Evolutionary conservation across 495 filamentous ascomycete genomes (phyloP).

Genomic region (Neurospora sp.): DNA sequence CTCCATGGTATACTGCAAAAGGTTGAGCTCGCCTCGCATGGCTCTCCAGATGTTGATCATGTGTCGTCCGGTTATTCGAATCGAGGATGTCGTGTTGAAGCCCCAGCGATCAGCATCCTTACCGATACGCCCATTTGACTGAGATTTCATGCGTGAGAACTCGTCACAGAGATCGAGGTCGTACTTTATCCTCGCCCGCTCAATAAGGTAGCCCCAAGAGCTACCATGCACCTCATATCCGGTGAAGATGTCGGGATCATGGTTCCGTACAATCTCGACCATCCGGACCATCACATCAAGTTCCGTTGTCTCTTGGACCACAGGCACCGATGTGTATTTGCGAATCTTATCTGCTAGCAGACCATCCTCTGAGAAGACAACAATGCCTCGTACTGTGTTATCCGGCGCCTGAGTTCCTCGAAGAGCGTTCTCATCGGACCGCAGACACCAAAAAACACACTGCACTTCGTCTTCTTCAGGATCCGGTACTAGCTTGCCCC

Average conservation of each 20-base stretch:
- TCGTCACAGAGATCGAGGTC: conserved; percentile 87
- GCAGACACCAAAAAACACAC: conserved; percentile 83
- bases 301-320: conserved; percentile 69
- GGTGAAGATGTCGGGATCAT: conserved; percentile 89
- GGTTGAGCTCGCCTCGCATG: conserved; percentile 80
- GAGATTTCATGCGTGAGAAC: conserved; percentile 74
- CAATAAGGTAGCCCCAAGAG: conserved; percentile 93
- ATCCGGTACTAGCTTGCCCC: conserved; percentile 69
- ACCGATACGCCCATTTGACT: conserved; percentile 71
- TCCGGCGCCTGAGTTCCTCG: conserved; percentile 21
- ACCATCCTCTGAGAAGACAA: conserved; percentile 51
- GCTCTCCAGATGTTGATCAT: conserved; percentile 97
- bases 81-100: conserved; percentile 79
- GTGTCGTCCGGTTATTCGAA: conserved; percentile 82
- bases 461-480: conserved; percentile 85
- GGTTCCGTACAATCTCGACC: conserved; percentile 71
- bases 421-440: conserved; percentile 50
- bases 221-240: conserved; percentile 90
- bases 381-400: conserved; percentile 45
- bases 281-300: conserved; percentile 73
- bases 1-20: conserved; percentile 93
- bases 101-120: conserved; percentile 87
- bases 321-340: conserved; percentile 41
- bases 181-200: conserved; percentile 75
- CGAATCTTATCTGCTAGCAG: conserved; percentile 39